Evolutionary conservation across 2,329 filamentous ascomycete species (phyloP).

Genomic region (Fusarium sp.): DNA sequence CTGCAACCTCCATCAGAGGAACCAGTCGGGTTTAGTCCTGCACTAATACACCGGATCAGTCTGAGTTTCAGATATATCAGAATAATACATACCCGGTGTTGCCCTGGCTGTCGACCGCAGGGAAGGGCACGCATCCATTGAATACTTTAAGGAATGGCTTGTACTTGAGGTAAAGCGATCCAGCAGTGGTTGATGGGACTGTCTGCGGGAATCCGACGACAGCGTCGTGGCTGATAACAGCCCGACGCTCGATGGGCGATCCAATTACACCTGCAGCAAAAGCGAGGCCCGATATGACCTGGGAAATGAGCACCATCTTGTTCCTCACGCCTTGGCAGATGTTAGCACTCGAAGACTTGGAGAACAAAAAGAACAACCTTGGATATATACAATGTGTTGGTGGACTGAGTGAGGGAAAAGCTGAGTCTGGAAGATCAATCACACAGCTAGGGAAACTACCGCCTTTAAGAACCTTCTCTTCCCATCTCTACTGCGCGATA

Average conservation of each 20-base stretch:
- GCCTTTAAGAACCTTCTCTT: slow-evolving; percentile 25
- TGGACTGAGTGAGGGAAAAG: background rate
- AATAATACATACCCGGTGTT: slow-evolving; percentile 57
- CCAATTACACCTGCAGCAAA: slow-evolving; percentile 40
- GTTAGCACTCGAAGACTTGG: background rate
- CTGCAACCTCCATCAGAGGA: slow-evolving; percentile 51
- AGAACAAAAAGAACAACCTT: background rate
- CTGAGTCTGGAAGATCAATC: background rate
- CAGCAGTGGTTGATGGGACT: slow-evolving; percentile 48
- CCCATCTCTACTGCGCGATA: slow-evolving; percentile 14
- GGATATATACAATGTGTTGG: background rate
- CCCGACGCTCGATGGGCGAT: slow-evolving; percentile 47
- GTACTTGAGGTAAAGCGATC: slow-evolving; percentile 52
- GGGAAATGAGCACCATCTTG: slow-evolving; percentile 41
- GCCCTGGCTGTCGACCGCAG: slow-evolving; percentile 69
- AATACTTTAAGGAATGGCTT: slow-evolving; percentile 59
- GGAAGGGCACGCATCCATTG: slow-evolving; percentile 74
- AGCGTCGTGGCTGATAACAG: slow-evolving; percentile 51
- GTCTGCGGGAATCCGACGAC: slow-evolving; percentile 52
- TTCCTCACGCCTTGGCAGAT: background rate
- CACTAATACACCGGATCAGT: slow-evolving; percentile 41
- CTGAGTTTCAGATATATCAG: background rate
- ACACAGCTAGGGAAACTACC: slow-evolving; percentile 10
- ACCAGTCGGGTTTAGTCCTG: slow-evolving; percentile 53
- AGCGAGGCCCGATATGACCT: slow-evolving; percentile 39